Evolutionary conservation across 1,139 yeast genomes (phyloP), one percentile per base, ranked within the genome.

Genomic region (Pichia sp.): DNA sequence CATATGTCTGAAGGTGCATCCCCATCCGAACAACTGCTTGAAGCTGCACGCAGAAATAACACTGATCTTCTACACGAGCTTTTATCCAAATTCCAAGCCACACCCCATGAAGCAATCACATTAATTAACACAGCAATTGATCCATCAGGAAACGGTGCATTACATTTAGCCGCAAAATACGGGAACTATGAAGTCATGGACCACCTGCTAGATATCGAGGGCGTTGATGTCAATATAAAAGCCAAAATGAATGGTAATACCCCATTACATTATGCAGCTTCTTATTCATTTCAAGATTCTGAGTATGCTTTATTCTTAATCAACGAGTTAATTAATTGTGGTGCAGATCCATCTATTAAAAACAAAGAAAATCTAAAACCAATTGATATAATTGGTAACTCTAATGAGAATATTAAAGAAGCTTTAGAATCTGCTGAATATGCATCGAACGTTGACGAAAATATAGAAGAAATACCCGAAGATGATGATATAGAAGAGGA

Each of bases 151-250:
- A 89, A 89, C 71, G 73, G 90, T 1, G 80, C 95, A 4, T 74
- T 93, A 49, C 98, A 93, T 69, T 69, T 93, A 48, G 89, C 96
- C 29, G 86, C 95, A 42, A 76, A 75, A 56, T 76, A 81, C 60
- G 98, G 98, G 3, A 80, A 89, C 54, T 87, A 86, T 80, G 97
- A 90, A 62, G 88, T 88, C 44, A 74, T 93, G 64, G 98, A 93
- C 65, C 72, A 76, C 47, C 73, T 93, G 31, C 75, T 93, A 57
- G 98, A 93, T 66, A 83, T 85, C 53, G 96, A 87, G 56, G 97
- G 96, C 3, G 91, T 91, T 28, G 96, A 90, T 62, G 83, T 91
- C 44, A 96, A 93, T 66, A 93, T 96, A 0, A 67, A 71, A 46
- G 87, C 87, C 67, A 74, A 83, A 44, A 60, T 78, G 45, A 86